Conservation (phyloP, 345 rosid genomes). For the Combretum micranthum region DNA sequence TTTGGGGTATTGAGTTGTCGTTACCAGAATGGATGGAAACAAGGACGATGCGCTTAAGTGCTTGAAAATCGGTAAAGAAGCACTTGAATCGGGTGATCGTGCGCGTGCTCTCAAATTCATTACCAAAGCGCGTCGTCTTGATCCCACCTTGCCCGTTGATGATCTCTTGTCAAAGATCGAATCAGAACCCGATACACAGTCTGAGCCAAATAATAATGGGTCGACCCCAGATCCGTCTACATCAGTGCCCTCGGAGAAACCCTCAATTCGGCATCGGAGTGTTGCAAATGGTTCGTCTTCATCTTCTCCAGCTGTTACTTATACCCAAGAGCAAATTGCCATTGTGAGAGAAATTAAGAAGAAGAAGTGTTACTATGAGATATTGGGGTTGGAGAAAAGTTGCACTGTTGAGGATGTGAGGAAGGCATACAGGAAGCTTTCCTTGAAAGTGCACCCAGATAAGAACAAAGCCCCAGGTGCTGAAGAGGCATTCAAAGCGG, state of each 20-base stretch:
- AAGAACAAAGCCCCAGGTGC: conserved; percentile 94
- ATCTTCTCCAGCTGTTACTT: conserved; percentile 30
- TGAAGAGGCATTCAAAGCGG: conserved; percentile 82
- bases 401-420: conserved; percentile 77
- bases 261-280: conserved; percentile 53
- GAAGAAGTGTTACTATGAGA: conserved; percentile 83
- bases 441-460: conserved; percentile 90
- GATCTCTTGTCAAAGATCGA: conserved; percentile 47
- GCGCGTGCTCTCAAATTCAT: conserved; percentile 75
- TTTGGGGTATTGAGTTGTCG: neutral
- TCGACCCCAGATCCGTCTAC: neutral
- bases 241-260: conserved; percentile 33
- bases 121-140: conserved; percentile 87
- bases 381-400: conserved; percentile 57
- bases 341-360: conserved; percentile 67
- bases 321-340: conserved; percentile 66
- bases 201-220: conserved; percentile 14
- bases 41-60: conserved; percentile 91
- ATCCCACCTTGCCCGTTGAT: conserved; percentile 56
- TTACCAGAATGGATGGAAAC: conserved; percentile 70
- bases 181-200: conserved; percentile 18
- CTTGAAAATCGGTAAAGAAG: conserved; percentile 69
- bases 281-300: conserved; percentile 28
- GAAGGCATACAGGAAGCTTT: conserved; percentile 79
- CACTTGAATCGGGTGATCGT: conserved; percentile 66